phyloP scores from a whole-genome alignment of 495 filamentous ascomycete species.

The Daldinia bambusicola region DNA sequence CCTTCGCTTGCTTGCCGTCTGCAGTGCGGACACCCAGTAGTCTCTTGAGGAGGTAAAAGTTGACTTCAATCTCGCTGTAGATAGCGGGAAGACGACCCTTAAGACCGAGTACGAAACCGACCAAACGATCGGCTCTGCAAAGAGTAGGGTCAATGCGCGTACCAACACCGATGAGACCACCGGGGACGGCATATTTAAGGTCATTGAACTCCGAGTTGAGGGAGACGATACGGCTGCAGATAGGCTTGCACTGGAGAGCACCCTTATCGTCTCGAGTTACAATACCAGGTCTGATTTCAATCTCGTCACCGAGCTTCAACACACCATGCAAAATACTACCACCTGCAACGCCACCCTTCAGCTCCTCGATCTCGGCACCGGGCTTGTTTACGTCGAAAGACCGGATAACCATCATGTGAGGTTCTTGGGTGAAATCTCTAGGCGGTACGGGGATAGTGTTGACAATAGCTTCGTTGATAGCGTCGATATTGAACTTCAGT shows the following conservation, averaged over 20 bases:
- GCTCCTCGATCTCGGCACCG: slow-evolving; percentile 98
- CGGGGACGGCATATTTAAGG: slow-evolving; percentile 95
- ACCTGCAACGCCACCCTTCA: slow-evolving; percentile 98
- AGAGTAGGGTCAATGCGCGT: slow-evolving; percentile 96
- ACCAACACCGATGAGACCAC: slow-evolving; percentile 96
- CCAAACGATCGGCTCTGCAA: slow-evolving; percentile 97
- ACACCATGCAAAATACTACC: slow-evolving; percentile 96
- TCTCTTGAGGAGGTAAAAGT: slow-evolving; percentile 95
- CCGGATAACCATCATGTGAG: slow-evolving; percentile 98
- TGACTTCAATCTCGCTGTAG: slow-evolving; percentile 97
- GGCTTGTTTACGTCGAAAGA: slow-evolving; percentile 99
- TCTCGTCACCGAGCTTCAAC: slow-evolving; percentile 94
- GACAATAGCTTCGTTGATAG: slow-evolving; percentile 92
- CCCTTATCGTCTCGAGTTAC: slow-evolving; percentile 93
- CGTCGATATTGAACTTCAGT: slow-evolving; percentile 99
- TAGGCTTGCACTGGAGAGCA: slow-evolving; percentile 93
- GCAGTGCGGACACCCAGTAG: slow-evolving; percentile 96
- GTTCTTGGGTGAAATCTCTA: slow-evolving; percentile 87
- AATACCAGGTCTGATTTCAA: slow-evolving; percentile 96
- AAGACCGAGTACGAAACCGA: slow-evolving; percentile 96
- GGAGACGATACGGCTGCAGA: slow-evolving; percentile 92
- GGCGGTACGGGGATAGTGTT: slow-evolving; percentile 90
- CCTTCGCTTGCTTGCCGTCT: slow-evolving; percentile 99
- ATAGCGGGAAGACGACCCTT: slow-evolving; percentile 91
- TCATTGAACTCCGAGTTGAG: slow-evolving; percentile 98